These are phyloP conservation scores for Linanthus parryae DNA, from an alignment of 148 eudicot genomes.

Conservation along the genomic window DNA sequence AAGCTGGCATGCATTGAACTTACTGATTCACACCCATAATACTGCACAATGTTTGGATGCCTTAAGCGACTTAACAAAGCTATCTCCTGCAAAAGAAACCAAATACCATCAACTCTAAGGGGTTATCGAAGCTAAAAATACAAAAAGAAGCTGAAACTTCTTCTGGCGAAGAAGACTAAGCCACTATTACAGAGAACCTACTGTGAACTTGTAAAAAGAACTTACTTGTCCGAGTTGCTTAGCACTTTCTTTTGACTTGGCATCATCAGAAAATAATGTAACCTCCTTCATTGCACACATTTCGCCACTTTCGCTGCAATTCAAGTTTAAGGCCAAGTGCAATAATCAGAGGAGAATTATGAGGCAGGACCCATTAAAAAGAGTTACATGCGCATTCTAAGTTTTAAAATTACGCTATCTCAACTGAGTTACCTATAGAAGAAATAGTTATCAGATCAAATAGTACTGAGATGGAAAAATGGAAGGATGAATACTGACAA, in stretches of 20 bases:
- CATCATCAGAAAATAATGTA: slow-evolving; percentile 83
- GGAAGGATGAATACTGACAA: no score
- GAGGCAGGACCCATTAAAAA: background rate
- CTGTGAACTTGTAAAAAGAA: background rate
- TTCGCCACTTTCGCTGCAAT: slow-evolving; percentile 81
- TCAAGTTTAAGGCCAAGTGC: background rate
- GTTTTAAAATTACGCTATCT: no score
- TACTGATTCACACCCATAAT: slow-evolving; percentile 88
- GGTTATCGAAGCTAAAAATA: no score
- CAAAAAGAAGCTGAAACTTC: background rate
- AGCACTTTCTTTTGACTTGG: slow-evolving; percentile 95
- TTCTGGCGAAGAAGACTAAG: background rate
- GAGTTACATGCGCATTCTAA: slow-evolving; percentile 3
- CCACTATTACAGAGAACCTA: no score
- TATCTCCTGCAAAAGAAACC: slow-evolving; percentile 57
- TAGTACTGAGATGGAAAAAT: no score
- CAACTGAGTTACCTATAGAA: no score
- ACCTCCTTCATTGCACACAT: slow-evolving; percentile 99
- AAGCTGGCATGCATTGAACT: slow-evolving; percentile 19
- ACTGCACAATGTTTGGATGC: slow-evolving; percentile 98
- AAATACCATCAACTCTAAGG: slow-evolving; percentile 15
- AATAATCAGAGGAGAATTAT: background rate
- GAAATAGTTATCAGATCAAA: no score
- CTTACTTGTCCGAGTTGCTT: slow-evolving; percentile 88
- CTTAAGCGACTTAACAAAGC: slow-evolving; percentile 66